A percentile compares a stretch with the other conserved stretches of the same genome.
phyloP scores from a whole-genome alignment of 139 green algal genomes.

The Volvox reticuliferus region DNA sequence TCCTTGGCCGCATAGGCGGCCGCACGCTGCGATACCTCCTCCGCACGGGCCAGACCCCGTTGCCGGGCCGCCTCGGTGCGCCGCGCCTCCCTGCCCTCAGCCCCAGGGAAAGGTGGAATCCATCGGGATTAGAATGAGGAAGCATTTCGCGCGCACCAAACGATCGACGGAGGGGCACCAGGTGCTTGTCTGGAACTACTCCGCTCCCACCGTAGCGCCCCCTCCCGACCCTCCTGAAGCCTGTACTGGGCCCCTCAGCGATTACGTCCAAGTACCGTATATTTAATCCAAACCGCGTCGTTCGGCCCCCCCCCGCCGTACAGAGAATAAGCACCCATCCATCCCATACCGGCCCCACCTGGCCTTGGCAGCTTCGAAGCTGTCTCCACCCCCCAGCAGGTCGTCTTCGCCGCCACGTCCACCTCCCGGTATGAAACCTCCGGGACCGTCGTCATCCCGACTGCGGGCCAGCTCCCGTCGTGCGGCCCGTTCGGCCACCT shows the following conservation, averaged over 20 bases:
- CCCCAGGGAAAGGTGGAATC: too few relatives aligned
- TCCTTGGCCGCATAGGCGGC: conserved; percentile 52
- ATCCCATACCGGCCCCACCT: conserved; percentile 48
- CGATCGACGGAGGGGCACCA: too few relatives aligned
- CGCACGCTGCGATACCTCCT: conserved; percentile 48
- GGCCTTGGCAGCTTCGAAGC: conserved; percentile 67
- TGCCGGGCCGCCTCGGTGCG: conserved; percentile 14
- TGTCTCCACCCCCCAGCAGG: conserved; percentile 72
- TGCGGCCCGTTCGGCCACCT: conserved; percentile 70
- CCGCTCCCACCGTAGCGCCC: too few relatives aligned
- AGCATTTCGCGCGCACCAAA: too few relatives aligned
- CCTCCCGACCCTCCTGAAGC: too few relatives aligned
- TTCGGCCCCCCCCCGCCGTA: too few relatives aligned
- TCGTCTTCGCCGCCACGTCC: conserved; percentile 62
- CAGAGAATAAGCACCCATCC: too few relatives aligned
- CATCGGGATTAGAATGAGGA: too few relatives aligned
- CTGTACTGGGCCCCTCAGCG: too few relatives aligned
- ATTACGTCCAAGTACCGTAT: too few relatives aligned
- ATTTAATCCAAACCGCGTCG: too few relatives aligned
- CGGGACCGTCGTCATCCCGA: conserved; percentile 63
- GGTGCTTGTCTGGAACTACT: too few relatives aligned
- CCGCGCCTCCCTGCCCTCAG: conserved; percentile 29
- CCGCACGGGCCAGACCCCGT: conserved; percentile 39
- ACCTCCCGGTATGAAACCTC: conserved; percentile 41
- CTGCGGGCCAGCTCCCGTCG: conserved; percentile 60